Evolutionary conservation across 352 stramenopile species (phyloP).

Genomic region (Phytopythium kandeliae): DNA sequence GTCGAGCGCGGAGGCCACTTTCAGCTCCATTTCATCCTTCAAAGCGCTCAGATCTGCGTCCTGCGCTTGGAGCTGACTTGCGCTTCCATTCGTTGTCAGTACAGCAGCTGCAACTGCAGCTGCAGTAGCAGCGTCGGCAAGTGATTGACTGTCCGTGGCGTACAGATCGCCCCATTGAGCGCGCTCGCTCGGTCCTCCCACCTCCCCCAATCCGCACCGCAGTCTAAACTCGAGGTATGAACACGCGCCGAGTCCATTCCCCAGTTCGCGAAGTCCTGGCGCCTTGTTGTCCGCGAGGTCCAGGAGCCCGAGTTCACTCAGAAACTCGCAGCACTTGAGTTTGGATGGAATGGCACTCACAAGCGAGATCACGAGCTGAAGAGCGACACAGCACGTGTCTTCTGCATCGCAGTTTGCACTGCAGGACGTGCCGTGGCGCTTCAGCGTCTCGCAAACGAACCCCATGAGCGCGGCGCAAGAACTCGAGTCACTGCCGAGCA

Average conservation of each 20-base stretch:
- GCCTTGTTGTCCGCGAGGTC: constrained; percentile 9
- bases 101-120: no score
- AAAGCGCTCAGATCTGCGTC: not conserved
- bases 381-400: constrained; percentile 36
- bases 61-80: not conserved
- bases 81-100: not conserved
- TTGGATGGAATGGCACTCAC: constrained; percentile 28
- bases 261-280: not conserved
- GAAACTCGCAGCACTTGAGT: constrained; percentile 17
- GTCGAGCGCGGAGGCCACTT: not conserved
- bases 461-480: constrained; percentile 6
- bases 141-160: constrained; percentile 13
- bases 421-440: constrained; percentile 12
- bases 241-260: constrained; percentile 15
- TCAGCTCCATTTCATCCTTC: not conserved
- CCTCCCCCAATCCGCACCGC: constrained; percentile 17
- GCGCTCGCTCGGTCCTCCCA: constrained; percentile 32
- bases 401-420: constrained; percentile 22
- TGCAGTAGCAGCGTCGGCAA: not conserved
- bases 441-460: constrained; percentile 23
- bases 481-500: constrained; percentile 6
- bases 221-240: constrained; percentile 30
- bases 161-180: constrained; percentile 15
- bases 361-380: constrained; percentile 26
- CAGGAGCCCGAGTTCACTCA: constrained; percentile 17